Base-by-base conservation (phyloP, 352 stramenopile genomes). In the Peronospora belbahrii region DNA sequence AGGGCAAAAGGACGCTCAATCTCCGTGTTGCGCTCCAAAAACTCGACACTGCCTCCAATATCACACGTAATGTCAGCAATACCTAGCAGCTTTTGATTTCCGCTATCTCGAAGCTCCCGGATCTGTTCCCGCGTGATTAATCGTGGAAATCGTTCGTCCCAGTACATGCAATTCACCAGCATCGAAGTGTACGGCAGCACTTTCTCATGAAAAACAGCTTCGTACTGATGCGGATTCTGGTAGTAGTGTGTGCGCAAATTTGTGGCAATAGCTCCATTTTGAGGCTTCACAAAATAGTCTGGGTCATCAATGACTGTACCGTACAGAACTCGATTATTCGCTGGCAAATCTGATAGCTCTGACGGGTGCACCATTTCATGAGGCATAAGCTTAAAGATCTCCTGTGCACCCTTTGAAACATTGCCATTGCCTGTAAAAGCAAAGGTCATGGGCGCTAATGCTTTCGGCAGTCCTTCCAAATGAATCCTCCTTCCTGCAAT, bases 161-260 rank as follows among this genome's bases (percentile, higher is more conserved):
- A 98, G 68, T 98, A 98, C 63, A 97, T 97, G 56, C 88, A 90
- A 70, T 98, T 98, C 36, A 97, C 74, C 17, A 98, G 60, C 54
- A 97, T 92, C 25, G 89, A 96, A 42, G 79, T 72, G 55, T 97
- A 81, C 4, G 91, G 91, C 34, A 89, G 75, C 43, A 98, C 67
- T 14, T 71, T 81, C 49, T 95, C 62, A 43, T 96, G 80, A 69
- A 98, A 98, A 23, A 82, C 74, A 37, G 71, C 62, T 40, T 94
- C 78, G 66, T 98, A 98, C 24, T 83, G 48, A 31, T 90, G 68
- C 3, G 95, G 90, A 58, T 97, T 71, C 43, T 79, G 65, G 52
- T 94, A 94, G 67, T 97, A 98, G 42, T 98, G 73, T 4, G 84
- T 62, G 8, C 84, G 70, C 6, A 61, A 64, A 1, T 36, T 32